phyloP scores from a whole-genome alignment of 495 filamentous ascomycete species.

The Margaritispora aquatica region DNA sequence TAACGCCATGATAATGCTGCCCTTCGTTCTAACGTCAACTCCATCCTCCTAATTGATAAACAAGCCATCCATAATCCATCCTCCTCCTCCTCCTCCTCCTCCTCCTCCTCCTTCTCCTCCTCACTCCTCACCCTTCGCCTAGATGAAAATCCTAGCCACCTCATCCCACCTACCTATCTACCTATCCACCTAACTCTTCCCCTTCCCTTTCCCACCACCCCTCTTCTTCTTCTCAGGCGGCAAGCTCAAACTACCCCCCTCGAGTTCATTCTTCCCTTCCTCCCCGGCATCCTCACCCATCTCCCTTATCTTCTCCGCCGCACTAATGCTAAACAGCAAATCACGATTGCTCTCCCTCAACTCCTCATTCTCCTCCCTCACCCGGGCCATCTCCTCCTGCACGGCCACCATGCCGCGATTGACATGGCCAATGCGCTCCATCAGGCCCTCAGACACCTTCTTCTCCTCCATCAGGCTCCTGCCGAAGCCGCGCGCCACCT shows the following conservation, averaged over 20 bases:
- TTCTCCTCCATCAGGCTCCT: constrained; percentile 85
- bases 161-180: too few relatives aligned
- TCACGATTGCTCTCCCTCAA: constrained; percentile 85
- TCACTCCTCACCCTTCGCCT: too few relatives aligned
- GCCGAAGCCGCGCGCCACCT: constrained; percentile 68
- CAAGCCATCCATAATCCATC: too few relatives aligned
- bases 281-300: constrained; percentile 56
- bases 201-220: constrained; percentile 41
- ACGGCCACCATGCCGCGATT: constrained; percentile 49
- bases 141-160: too few relatives aligned
- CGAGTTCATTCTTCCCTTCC: constrained; percentile 37
- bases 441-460: constrained; percentile 67
- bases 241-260: constrained; percentile 50
- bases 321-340: constrained; percentile 80
- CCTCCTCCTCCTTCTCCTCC: too few relatives aligned
- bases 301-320: constrained; percentile 73
- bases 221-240: constrained; percentile 46
- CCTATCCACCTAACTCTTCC: too few relatives aligned
- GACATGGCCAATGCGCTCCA: constrained; percentile 68
- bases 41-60: too few relatives aligned
- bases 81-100: too few relatives aligned
- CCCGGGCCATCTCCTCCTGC: constrained; percentile 44
- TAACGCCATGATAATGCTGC: too few relatives aligned
- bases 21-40: too few relatives aligned
- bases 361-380: constrained; percentile 52